Base-by-base conservation (phyloP, 306 rosid species). In the Corylus americana region DNA sequence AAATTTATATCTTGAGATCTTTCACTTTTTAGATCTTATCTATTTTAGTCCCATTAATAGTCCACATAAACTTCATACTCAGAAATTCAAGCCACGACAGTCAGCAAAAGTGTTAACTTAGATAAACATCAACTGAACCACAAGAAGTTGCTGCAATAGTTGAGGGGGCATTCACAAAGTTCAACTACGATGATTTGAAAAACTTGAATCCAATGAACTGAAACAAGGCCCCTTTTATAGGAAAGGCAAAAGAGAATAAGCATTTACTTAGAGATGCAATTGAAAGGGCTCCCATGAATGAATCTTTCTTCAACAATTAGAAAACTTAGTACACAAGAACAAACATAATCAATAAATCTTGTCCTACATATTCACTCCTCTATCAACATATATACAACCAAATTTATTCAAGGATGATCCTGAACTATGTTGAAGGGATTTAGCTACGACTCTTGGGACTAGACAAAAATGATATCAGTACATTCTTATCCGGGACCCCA, bases 401-500 rank as follows among this genome's bases (percentile, higher is more conserved):
- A 14, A 10, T 49, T 49, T 49, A 49, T 55, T 55, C 27, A 55
- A 55, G 61, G 61, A 55, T 55, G 61, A n/a, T 18, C 61, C 22
- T 55, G 61, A 55, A 55, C 61, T 17, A 5, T 12, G 53, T 18
- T 55, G 11, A 55, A 55, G n/a, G 61, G 11, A 6, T 20, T 55
- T n/a, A n/a, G 61, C 61, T 55, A 5, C 22, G 8, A 4, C 11
- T 55, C 22, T 55, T 18, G 61, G 11, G 27, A 18, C 11, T 5
- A n/a, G 14, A 3, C 8, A n/a, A 9, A 55, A 77, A 25, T 37
- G 27, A 42, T 55, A 48, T 25, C 5, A 25, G 47, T 13, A 5
- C 31, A 9, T 13, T 45, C 51, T 27, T 13, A 61, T 68, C 51
- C 48, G 29, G 48, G 78, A 67, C 55, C 57, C 75, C 53, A 74